Evolutionary conservation across 148 eudicot species (phyloP).

Genomic region (Tetragonia tetragonoides): DNA sequence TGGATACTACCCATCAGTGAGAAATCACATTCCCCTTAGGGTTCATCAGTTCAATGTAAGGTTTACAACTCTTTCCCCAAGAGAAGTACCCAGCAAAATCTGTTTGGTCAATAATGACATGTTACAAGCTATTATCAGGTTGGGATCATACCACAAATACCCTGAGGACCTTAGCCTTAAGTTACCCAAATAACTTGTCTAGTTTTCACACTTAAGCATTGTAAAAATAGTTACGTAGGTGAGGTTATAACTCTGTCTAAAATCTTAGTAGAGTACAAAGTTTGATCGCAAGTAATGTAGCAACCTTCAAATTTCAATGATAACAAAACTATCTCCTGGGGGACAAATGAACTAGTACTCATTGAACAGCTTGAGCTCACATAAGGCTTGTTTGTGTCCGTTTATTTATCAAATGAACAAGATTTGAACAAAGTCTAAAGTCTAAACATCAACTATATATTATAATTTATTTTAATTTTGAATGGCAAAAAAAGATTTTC

Average conservation of each 20-base stretch:
- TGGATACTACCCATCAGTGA: neutral
- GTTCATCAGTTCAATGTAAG: neutral
- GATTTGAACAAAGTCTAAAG: too few species aligned
- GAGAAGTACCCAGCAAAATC: neutral
- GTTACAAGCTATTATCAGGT: neutral
- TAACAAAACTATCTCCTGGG: neutral
- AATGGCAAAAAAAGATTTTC: too few species aligned
- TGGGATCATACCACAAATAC: too few species aligned
- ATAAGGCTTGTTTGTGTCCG: too few species aligned
- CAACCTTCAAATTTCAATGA: conserved; percentile 2
- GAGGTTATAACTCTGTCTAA: neutral
- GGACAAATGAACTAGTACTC: too few species aligned
- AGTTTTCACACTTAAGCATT: neutral
- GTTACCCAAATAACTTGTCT: neutral
- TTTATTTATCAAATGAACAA: too few species aligned
- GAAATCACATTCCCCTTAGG: neutral
- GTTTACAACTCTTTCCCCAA: neutral
- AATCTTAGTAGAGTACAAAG: neutral
- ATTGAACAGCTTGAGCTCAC: too few species aligned
- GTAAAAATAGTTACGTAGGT: neutral
- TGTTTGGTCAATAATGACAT: neutral
- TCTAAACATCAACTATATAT: too few species aligned
- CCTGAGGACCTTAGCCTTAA: neutral
- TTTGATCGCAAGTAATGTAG: neutral
- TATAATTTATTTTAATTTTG: too few species aligned